Evolutionary conservation across 2,329 filamentous ascomycete genomes (phyloP).

Genomic region (Beauveria pseudobassiana): DNA sequence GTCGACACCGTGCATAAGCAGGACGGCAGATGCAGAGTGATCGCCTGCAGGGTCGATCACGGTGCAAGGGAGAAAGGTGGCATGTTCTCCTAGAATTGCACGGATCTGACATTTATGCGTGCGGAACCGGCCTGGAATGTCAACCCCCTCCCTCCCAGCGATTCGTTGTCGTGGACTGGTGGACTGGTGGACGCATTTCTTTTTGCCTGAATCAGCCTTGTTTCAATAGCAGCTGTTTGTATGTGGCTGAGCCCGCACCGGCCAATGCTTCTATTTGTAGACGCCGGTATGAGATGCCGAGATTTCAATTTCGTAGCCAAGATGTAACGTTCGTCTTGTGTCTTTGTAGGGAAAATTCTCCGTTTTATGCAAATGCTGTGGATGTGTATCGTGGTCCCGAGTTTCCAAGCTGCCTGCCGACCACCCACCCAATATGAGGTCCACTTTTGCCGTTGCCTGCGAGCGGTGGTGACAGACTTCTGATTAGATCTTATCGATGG

Average conservation of each 20-base stretch:
- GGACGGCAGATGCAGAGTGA: constrained; percentile 1
- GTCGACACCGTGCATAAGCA: neutral
- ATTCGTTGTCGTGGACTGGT: neutral
- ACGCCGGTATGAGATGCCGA: neutral
- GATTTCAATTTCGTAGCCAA: too few species aligned
- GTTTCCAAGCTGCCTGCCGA: neutral
- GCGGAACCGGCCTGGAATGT: neutral
- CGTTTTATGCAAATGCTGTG: neutral
- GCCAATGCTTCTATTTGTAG: neutral
- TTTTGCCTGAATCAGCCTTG: neutral
- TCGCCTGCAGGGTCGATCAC: neutral
- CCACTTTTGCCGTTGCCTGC: neutral
- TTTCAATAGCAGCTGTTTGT: constrained; percentile 2
- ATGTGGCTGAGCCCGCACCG: neutral
- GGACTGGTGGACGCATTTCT: too few species aligned
- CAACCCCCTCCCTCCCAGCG: neutral
- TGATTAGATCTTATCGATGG: neutral
- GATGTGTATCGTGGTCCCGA: neutral
- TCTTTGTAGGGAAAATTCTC: neutral
- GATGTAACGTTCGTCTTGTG: too few species aligned
- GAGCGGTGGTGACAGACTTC: neutral
- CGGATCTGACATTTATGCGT: neutral
- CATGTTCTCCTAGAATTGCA: neutral
- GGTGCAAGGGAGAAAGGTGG: neutral
- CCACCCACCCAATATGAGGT: too few species aligned